Conservation (phyloP, 805 yeast species). For the Candida loeiensis region DNA sequence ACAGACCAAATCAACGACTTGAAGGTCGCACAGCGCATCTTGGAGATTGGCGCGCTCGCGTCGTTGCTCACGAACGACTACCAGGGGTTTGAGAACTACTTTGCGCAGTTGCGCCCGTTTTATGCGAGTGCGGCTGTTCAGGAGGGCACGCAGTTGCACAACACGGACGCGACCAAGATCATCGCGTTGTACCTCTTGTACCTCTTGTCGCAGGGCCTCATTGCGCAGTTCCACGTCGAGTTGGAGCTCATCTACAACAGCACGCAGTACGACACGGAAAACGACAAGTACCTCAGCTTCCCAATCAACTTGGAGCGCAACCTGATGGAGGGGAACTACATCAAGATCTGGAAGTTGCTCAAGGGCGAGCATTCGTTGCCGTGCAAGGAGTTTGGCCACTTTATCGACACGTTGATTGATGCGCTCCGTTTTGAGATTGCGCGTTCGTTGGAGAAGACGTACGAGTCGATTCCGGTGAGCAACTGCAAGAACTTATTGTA, state of each 20-base stretch:
- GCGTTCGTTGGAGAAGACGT: slow-evolving; percentile 75
- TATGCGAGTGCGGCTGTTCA: slow-evolving; percentile 52
- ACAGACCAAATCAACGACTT: slow-evolving; percentile 58
- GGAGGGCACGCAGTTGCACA: slow-evolving; percentile 26
- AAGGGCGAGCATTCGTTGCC: slow-evolving; percentile 55
- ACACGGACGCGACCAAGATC: slow-evolving; percentile 53
- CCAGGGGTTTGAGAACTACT: slow-evolving; percentile 64
- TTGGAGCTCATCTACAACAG: slow-evolving; percentile 65
- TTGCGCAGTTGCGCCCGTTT: slow-evolving; percentile 74
- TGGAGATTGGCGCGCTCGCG: slow-evolving; percentile 85
- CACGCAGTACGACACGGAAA: slow-evolving; percentile 58
- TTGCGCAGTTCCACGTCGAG: slow-evolving; percentile 87
- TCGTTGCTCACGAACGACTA: slow-evolving; percentile 64
- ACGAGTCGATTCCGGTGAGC: slow-evolving; percentile 68
- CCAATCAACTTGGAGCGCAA: slow-evolving; percentile 89
- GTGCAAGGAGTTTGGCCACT: slow-evolving; percentile 71
- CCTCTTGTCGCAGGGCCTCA: slow-evolving; percentile 75
- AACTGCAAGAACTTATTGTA: slow-evolving; percentile 82
- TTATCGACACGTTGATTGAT: slow-evolving; percentile 68
- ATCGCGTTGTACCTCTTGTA: slow-evolving; percentile 73
- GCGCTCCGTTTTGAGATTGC: slow-evolving; percentile 88
- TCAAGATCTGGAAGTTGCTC: slow-evolving; percentile 79
- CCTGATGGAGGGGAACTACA: slow-evolving; percentile 95
- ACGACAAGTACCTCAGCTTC: slow-evolving; percentile 61
- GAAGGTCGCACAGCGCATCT: slow-evolving; percentile 70